Percentiles rank a stretch among this genome's conserved stretches.
Evolutionary conservation across 1,284 basidiomycete genomes (phyloP).

Genomic region (Prillingera fragicola): DNA sequence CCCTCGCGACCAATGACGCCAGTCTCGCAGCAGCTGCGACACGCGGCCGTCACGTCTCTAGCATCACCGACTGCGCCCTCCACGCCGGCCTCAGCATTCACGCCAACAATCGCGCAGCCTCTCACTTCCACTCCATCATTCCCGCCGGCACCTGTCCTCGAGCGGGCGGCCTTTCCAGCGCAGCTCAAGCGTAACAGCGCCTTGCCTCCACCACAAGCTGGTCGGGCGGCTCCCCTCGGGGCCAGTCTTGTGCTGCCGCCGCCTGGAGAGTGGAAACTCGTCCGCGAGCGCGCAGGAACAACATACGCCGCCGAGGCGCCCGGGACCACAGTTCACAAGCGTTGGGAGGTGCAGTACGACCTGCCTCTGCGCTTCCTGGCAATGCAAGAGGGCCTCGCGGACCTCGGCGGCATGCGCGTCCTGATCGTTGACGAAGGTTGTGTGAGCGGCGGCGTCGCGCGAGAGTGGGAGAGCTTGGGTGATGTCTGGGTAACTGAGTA

Average conservation of each 20-base stretch:
- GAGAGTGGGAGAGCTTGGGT: slow-evolving; percentile 38
- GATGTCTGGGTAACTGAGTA: slow-evolving; percentile 22
- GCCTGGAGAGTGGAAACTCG: slow-evolving; percentile 11
- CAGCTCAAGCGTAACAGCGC: too few species aligned
- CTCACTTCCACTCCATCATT: slow-evolving; percentile 6
- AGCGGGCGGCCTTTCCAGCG: neutral
- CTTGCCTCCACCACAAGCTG: slow-evolving; percentile 4
- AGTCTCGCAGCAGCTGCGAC: slow-evolving; percentile 31
- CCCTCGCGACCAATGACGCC: slow-evolving; percentile 35
- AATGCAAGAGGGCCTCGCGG: slow-evolving; percentile 28
- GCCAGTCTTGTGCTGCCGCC: slow-evolving; percentile 17
- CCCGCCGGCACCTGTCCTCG: slow-evolving; percentile 18
- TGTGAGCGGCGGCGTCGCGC: slow-evolving; percentile 10
- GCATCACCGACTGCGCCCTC: slow-evolving; percentile 12
- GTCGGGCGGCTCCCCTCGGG: slow-evolving; percentile 23
- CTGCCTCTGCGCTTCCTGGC: slow-evolving; percentile 28
- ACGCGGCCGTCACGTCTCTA: slow-evolving; percentile 26
- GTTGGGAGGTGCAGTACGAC: slow-evolving; percentile 30
- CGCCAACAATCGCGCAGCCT: neutral
- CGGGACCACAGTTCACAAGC: slow-evolving; percentile 7
- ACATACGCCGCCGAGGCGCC: slow-evolving; percentile 25
- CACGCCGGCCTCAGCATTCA: slow-evolving; percentile 1
- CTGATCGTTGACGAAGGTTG: slow-evolving; percentile 15
- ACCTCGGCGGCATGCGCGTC: slow-evolving; percentile 37
- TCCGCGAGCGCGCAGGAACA: slow-evolving; percentile 24